Percentiles rank a stretch among this genome's conserved stretches.
Evolutionary conservation across 2,329 filamentous ascomycete genomes (phyloP).

Genomic region (Colletotrichum coccodes): DNA sequence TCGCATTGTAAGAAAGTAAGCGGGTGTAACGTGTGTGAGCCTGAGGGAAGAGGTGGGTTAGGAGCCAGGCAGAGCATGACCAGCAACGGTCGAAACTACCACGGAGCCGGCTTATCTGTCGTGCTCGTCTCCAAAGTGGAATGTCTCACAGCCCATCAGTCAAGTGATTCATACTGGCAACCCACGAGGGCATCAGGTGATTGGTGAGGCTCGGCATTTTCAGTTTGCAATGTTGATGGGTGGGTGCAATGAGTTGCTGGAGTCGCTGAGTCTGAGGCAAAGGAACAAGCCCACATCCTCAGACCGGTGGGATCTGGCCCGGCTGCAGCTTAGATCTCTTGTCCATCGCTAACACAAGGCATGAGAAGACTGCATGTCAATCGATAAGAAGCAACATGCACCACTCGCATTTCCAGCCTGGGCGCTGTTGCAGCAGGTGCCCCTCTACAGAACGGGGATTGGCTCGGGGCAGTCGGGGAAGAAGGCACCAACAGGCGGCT

Average conservation of each 20-base stretch:
- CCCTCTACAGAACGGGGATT: conserved; percentile 29
- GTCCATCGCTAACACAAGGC: not conserved
- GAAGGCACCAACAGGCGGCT: conserved; percentile 18
- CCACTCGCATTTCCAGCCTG: conserved; percentile 4
- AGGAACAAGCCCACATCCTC: conserved; percentile 7
- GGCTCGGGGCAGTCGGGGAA: conserved; percentile 31
- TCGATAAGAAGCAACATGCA: conserved; percentile 25
- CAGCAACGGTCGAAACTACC: conserved; percentile 1
- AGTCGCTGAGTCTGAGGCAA: not conserved
- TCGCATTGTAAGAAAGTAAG: not conserved
- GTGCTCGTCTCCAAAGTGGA: conserved; percentile 18
- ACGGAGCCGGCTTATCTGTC: conserved; percentile 14
- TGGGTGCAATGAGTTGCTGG: not conserved
- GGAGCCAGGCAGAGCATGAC: not conserved
- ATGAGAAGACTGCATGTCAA: not conserved
- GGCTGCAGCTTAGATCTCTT: not conserved
- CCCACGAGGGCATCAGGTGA: conserved; percentile 33
- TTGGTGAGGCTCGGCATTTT: conserved; percentile 32
- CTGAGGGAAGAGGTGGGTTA: not conserved
- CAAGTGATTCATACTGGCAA: conserved; percentile 33
- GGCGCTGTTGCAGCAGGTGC: conserved; percentile 25
- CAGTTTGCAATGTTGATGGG: conserved; percentile 9
- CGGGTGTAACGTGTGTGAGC: not conserved
- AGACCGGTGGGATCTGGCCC: conserved; percentile 18
- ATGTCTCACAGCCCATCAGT: conserved; percentile 34